Percentiles rank a stretch among this genome's conserved stretches.
These are phyloP conservation scores for Candida qinlingensis DNA, from an alignment of 805 yeast species.

Conservation along the genomic window DNA sequence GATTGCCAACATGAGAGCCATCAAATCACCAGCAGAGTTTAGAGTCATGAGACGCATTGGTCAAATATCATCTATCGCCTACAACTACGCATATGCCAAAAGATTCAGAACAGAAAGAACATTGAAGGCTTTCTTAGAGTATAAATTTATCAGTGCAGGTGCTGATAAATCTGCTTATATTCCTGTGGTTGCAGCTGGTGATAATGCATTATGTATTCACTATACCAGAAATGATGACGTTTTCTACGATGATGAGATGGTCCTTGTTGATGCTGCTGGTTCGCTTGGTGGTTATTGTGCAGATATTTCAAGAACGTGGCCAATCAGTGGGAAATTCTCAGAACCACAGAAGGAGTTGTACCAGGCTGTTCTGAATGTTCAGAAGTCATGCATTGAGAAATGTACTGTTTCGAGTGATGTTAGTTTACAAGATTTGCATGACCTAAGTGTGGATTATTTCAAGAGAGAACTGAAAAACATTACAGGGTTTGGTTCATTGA, in stretches of 20 bases:
- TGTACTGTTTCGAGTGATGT: conserved; percentile 50
- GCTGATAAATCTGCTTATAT: conserved; percentile 87
- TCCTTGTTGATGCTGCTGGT: conserved; percentile 94
- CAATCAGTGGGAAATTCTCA: conserved; percentile 68
- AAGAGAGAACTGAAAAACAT: conserved; percentile 58
- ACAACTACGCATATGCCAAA: conserved; percentile 72
- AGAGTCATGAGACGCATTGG: conserved; percentile 79
- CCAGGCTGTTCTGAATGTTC: conserved; percentile 80
- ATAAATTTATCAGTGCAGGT: conserved; percentile 78
- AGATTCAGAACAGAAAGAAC: conserved; percentile 70
- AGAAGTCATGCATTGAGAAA: conserved; percentile 66
- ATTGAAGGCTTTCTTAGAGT: conserved; percentile 74
- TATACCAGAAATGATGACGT: conserved; percentile 89
- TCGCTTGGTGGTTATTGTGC: conserved; percentile 90
- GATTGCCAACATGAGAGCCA: conserved; percentile 48
- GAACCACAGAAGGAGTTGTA: conserved; percentile 81
- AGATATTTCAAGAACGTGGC: conserved; percentile 97
- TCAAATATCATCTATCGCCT: conserved; percentile 75
- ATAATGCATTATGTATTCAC: conserved; percentile 86
- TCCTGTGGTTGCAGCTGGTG: conserved; percentile 95
- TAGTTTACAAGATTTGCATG: conserved; percentile 73
- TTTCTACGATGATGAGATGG: conserved; percentile 71
- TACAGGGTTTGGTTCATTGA: conserved; percentile 55
- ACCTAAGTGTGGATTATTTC: conserved; percentile 54
- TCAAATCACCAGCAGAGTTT: conserved; percentile 76